A percentile compares a stretch with the other conserved stretches of the same genome.
phyloP scores from a whole-genome alignment of 306 rosid species.

The Castanea sativa region DNA sequence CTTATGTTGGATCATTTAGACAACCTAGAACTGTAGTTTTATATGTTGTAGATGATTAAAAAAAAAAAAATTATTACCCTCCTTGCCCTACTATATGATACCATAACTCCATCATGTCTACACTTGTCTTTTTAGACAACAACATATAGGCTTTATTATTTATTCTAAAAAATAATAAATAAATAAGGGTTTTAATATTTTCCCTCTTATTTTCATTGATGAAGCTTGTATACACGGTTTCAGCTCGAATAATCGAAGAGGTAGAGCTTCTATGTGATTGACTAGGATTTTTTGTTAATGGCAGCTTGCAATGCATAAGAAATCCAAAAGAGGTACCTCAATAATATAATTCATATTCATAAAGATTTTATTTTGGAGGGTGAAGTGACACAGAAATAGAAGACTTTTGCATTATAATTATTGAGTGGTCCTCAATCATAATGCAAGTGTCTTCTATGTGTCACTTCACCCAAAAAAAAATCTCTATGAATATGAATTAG shows the following conservation, averaged over 20 bases:
- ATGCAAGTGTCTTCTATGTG: no score
- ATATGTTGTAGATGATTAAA: no score
- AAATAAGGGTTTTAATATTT: background rate
- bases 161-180: no score
- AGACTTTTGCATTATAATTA: no score
- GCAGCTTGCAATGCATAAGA: constrained; percentile 86
- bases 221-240: constrained; percentile 23
- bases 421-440: no score
- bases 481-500: background rate
- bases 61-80: no score
- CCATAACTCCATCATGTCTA: background rate
- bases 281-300: constrained; percentile 76
- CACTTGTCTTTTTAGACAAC: no score
- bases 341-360: background rate
- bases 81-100: background rate
- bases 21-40: no score
- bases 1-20: no score
- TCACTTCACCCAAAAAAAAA: background rate
- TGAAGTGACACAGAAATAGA: no score
- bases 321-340: constrained; percentile 74
- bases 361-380: no score
- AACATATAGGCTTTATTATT: no score
- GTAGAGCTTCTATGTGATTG: constrained; percentile 83
- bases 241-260: constrained; percentile 95
- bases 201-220: background rate